A percentile compares a stretch with the other conserved stretches of the same genome.
phyloP scores from a whole-genome alignment of 1,139 yeast species.

The Kluyveromyces sp. region DNA sequence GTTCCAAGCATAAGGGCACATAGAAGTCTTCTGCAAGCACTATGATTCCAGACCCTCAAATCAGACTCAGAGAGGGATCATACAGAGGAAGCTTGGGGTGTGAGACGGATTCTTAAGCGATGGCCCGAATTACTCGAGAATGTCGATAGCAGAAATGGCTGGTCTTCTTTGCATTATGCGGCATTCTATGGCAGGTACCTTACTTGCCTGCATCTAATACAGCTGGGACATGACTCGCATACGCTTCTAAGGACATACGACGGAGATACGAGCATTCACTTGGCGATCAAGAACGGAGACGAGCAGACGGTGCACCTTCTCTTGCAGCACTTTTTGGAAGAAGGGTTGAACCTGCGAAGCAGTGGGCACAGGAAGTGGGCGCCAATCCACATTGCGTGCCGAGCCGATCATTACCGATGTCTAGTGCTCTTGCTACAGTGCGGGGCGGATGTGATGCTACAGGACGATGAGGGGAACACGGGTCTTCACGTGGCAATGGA shows the following conservation, averaged over 20 bases:
- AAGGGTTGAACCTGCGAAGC: conserved; percentile 42
- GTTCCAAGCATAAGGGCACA: background rate
- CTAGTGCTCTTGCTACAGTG: conserved; percentile 63
- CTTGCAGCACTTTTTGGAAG: conserved; percentile 70
- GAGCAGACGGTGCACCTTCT: conserved; percentile 76
- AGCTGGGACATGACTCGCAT: conserved; percentile 42
- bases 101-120: conserved; percentile 58
- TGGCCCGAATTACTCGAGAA: conserved; percentile 75
- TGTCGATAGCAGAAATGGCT: conserved; percentile 66
- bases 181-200: conserved; percentile 73
- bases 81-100: conserved; percentile 67
- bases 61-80: conserved; percentile 70
- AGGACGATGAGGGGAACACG: conserved; percentile 63
- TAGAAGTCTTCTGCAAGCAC: background rate
- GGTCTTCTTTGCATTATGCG: conserved; percentile 88
- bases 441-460: conserved; percentile 63
- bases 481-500: conserved; percentile 78
- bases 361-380: conserved; percentile 39
- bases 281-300: conserved; percentile 61
- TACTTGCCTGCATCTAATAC: conserved; percentile 56
- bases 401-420: conserved; percentile 61
- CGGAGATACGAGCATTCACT: conserved; percentile 66
- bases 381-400: conserved; percentile 68
- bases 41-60: conserved; percentile 54
- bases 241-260: conserved; percentile 54